These are phyloP conservation scores for Aurantiochytrium sp. DNA, from an alignment of 108 stramenopile genomes.

Conservation along the genomic window DNA sequence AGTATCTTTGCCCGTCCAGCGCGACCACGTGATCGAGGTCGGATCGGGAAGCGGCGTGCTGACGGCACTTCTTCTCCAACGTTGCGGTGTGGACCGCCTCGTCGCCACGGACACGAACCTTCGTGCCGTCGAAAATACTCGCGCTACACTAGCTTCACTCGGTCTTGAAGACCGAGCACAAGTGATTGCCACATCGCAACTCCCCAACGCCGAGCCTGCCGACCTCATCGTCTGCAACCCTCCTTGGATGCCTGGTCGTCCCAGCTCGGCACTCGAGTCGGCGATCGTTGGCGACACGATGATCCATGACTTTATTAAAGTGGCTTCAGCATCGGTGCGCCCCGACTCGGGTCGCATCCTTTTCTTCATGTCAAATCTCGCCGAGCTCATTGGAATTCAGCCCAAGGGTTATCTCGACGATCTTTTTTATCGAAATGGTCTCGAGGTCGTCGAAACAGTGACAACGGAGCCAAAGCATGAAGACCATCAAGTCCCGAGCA, in stretches of 20 bases:
- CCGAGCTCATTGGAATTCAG: background rate
- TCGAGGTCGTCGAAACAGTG: background rate
- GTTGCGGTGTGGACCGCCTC: background rate
- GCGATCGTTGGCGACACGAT: background rate
- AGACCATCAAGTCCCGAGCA: background rate
- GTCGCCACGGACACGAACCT: background rate
- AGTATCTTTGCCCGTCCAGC: background rate
- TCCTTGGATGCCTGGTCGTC: background rate
- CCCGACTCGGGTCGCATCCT: background rate
- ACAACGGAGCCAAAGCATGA: background rate
- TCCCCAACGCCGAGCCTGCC: background rate
- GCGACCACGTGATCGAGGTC: background rate
- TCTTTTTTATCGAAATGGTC: background rate
- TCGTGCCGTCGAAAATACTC: background rate
- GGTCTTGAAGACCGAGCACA: background rate
- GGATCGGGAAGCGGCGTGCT: background rate
- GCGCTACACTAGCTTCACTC: background rate
- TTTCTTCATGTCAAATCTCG: background rate
- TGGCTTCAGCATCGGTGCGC: background rate
- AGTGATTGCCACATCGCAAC: background rate
- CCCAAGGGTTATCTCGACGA: background rate
- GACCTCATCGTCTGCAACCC: background rate
- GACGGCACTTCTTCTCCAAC: background rate
- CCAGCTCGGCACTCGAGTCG: background rate
- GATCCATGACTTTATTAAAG: background rate